Evolutionary conservation across 2,329 filamentous ascomycete species (phyloP).

Genomic region (Bipolaris oryzae): DNA sequence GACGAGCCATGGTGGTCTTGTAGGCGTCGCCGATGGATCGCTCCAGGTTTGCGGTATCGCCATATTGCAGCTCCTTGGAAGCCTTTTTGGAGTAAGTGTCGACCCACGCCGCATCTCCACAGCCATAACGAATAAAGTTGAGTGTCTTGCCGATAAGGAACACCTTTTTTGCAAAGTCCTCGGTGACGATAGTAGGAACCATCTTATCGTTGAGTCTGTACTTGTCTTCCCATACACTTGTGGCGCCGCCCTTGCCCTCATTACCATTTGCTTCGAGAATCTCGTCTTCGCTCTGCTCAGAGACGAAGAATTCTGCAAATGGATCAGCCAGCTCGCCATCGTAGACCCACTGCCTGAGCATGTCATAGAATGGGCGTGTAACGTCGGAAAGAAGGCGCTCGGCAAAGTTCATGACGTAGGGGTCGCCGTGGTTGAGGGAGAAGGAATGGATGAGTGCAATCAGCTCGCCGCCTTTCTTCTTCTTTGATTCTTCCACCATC

Average conservation of each 20-base stretch:
- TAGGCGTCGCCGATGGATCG: constrained; percentile 96
- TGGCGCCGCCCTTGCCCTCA: constrained; percentile 63
- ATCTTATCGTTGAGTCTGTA: constrained; percentile 84
- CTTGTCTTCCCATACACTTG: constrained; percentile 97
- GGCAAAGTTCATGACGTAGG: constrained; percentile 90
- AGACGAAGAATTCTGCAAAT: constrained; percentile 93
- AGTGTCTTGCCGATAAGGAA: constrained; percentile 97
- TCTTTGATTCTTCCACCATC: constrained; percentile 89
- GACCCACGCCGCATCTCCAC: constrained; percentile 92
- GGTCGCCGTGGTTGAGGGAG: constrained; percentile 91
- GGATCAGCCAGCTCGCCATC: constrained; percentile 98
- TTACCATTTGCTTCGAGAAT: constrained; percentile 50
- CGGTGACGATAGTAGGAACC: constrained; percentile 91
- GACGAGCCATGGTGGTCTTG: constrained; percentile 94
- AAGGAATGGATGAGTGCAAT: constrained; percentile 94
- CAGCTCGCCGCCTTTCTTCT: constrained; percentile 83
- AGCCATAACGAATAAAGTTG: constrained; percentile 97
- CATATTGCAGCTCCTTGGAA: constrained; percentile 89
- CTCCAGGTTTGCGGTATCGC: constrained; percentile 89
- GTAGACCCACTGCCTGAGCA: constrained; percentile 96
- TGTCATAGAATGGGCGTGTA: constrained; percentile 94
- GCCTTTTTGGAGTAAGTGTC: constrained; percentile 92
- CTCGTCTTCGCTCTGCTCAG: constrained; percentile 70
- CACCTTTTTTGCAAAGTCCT: constrained; percentile 93
- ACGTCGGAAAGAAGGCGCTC: constrained; percentile 86